Base-by-base conservation (phyloP, 139 green algal species). In the Microglena sp. region DNA sequence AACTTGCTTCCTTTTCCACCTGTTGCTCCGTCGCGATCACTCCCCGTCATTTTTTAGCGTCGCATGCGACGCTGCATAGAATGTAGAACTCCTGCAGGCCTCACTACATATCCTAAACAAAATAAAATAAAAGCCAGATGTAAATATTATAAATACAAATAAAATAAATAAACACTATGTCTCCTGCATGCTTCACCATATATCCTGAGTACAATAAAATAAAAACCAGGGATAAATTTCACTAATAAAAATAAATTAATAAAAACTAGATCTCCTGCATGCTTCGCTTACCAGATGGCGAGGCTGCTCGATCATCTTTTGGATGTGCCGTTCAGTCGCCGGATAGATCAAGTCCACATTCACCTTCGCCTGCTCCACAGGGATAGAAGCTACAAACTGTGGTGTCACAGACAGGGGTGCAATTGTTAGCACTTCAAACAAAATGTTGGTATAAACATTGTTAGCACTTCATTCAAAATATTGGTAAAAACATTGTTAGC, bases 321-420 rank as follows among this genome's bases (percentile, higher is more conserved):
- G 30, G 46, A 86, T 73, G 64, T 86, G 79, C 60, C 81, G 81
- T 3, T 74, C 70, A 0, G 73, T 86, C 30, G 75, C 76, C 21
- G 79, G 74, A 43, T 68, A 75, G 29, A 77, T 78, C 0, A 77
- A 62, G 71, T 84, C 74, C 55, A 80, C 58, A 1, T 55, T 80
- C 26, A 82, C 56, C 27, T 33, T 6, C 22, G 24, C 24, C n/a
- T 69, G 54, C 24, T 71, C 60, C 1, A 54, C 27, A 26, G 67
- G 36, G 1, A 61, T 26, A 4, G 1, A 31, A 0, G 64, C 71
- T 6, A 61, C 34, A 40, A 72, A 78, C 77, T 83, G 68, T 54
- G 62, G 8, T 21, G 29, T 4, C 33, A 15, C 7, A 22, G 29
- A 6, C 34, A 29, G 44, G 2, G 22, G 30, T 21, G 11, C 11